phyloP scores from a whole-genome alignment of 129 eudicot genomes.

The Rutidosis leptorrhynchoides region DNA sequence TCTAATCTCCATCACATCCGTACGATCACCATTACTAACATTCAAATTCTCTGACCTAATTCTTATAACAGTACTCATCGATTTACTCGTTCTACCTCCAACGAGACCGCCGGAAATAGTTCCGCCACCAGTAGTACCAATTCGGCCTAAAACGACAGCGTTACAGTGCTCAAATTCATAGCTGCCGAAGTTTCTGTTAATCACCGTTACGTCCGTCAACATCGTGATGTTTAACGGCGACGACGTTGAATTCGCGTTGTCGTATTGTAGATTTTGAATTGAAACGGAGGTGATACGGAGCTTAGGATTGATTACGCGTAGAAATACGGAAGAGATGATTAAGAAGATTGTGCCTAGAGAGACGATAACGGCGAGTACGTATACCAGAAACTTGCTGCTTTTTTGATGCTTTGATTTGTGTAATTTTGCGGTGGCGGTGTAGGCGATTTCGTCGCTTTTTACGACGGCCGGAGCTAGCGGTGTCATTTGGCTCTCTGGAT shows the following conservation, averaged over 20 bases:
- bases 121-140: conserved; percentile 35
- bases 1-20: conserved; percentile 24
- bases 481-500: conserved; percentile 27
- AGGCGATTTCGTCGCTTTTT: conserved; percentile 30
- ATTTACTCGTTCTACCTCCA: conserved; percentile 17
- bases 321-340: conserved; percentile 27
- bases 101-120: conserved; percentile 34
- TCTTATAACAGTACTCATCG: conserved; percentile 25
- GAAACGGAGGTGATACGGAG: conserved; percentile 29
- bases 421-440: not conserved
- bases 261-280: conserved; percentile 26
- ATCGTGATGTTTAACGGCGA: conserved; percentile 25
- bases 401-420: conserved; percentile 20
- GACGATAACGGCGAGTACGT: conserved; percentile 36
- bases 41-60: conserved; percentile 29
- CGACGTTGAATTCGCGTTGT: conserved; percentile 19
- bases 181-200: conserved; percentile 41
- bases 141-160: conserved; percentile 34
- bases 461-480: conserved; percentile 31
- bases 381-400: conserved; percentile 41
- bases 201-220: conserved; percentile 23
- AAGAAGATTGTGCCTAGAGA: conserved; percentile 20
- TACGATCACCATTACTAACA: conserved; percentile 8
- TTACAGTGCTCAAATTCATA: conserved; percentile 32
- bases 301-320: conserved; percentile 34